Evolutionary conservation across 352 stramenopile genomes (phyloP), one percentile per base, ranked within the genome.

Genomic region (Phytophthora sp.): DNA sequence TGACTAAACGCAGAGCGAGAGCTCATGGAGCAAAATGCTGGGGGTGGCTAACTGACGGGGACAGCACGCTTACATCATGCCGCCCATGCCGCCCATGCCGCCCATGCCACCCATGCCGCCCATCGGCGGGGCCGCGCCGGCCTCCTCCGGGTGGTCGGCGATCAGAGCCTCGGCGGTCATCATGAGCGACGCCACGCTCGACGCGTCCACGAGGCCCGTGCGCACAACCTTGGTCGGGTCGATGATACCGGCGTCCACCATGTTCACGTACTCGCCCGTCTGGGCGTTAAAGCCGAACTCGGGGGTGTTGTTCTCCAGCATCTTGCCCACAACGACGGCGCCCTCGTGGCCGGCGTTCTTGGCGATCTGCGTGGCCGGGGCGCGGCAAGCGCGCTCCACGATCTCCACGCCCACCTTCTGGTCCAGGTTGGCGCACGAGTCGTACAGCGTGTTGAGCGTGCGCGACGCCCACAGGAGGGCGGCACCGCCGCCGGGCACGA

Each of bases 111-210:
- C 78, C 81, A 93, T 93, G 61, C 89, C 91, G 28, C 72, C 79
- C 87, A 97, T 96, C 4, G 85, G 85, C 15, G 62, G 66, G 43
- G 71, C 74, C 31, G 45, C 62, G 1, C 84, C 86, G 2, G 88
- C 78, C 61, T 98, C 91, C 51, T 94, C 84, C 35, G 96, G 96
- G 67, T 98, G 74, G 76, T 99, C 97, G 6, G 92, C 92, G 76
- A 99, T 98, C 69, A 99, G 96, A 30, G 96, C 89, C 76, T 99
- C 98, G 21, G 97, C 98, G n/a, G 98, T 99, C 80, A 99, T 99
- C 75, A 99, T 97, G 49, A 99, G 87, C 73, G 95, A 98, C 30
- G 98, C 97, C 21, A 99, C 98, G 71, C 94, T 99, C 35, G 97
- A 97, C 23, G 98, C 97, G 79, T 99, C 97, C 35, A 99, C 84